Evolutionary conservation across 2,329 filamentous ascomycete species (phyloP), one percentile per base, ranked within the genome.

Genomic region (Ophiosphaerella herpotricha): DNA sequence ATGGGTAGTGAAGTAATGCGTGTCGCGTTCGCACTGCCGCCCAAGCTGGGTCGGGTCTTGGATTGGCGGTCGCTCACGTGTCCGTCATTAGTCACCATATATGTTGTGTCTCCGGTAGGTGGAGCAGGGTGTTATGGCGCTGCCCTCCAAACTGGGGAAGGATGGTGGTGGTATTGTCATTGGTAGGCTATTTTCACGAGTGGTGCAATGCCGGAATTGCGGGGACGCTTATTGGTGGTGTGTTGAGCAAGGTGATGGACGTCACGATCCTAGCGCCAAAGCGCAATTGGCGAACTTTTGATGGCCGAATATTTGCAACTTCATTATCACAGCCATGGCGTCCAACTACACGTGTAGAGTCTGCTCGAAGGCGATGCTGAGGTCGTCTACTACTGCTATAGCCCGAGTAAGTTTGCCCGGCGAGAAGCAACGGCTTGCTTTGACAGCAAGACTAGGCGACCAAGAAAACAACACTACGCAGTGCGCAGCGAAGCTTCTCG

Each of bases 281-380:
- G 57, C 60, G 61, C 61, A 59, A 54, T 51, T 59, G 57, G 54
- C 62, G 58, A 66, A 60, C 58, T 67, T 63, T 64, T 60, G 57
- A 54, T 44, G 44, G 42, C 42, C 12, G 40, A 42, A 24, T 42
- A 33, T 35, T 21, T 39, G 45, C 46, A 40, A 24, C 33, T 42
- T 46, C 52, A 35, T 50, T 29, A 26, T 41, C 43, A 47, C 53
- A 34, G 52, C 61, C 55, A 75, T 75, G 72, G 68, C 71, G 34
- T 66, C 68, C 41, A 65, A 54, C 48, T 73, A 67, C 58, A 71
- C 67, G 5, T 75, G 72, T 57, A 64, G 59, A 52, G 60, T 68
- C 51, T 75, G 72, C 58, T 65, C 64, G 2, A 55, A 57, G 46
- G 66, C 68, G 18, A 37, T 73, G 9, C 50, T 53, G 6, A 61